Conservation (phyloP, 768 basidiomycete species). For the Naematelia aurantialba region DNA sequence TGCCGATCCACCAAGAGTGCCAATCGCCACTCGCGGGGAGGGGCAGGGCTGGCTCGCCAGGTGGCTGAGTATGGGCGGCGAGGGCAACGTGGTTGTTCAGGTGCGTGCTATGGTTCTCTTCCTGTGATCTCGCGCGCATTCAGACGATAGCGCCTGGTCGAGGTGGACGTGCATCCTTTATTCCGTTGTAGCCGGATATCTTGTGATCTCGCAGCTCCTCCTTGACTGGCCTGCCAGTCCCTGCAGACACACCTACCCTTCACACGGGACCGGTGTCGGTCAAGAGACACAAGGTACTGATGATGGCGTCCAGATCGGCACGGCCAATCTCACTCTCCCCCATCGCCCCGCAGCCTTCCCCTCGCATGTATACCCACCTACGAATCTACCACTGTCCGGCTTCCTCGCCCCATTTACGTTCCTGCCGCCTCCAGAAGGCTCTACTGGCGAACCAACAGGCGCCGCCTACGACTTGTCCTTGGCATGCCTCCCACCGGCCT, state of each 20-base stretch:
- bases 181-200: too few relatives aligned
- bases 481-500: constrained; percentile 28
- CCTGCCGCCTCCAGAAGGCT: constrained; percentile 7
- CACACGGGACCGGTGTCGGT: too few relatives aligned
- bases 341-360: constrained; percentile 49
- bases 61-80: constrained; percentile 39
- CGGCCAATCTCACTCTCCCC: constrained; percentile 36
- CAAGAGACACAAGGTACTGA: too few relatives aligned
- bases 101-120: constrained; percentile 21
- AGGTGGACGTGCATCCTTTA: too few relatives aligned
- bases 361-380: constrained; percentile 12
- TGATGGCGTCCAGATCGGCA: not conserved
- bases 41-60: constrained; percentile 18
- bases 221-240: too few relatives aligned
- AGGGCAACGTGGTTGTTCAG: constrained; percentile 30
- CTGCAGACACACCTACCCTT: too few relatives aligned
- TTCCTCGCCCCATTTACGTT: constrained; percentile 19
- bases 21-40: not conserved
- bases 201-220: too few relatives aligned
- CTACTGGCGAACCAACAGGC: not conserved
- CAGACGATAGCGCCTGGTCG: too few relatives aligned
- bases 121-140: too few relatives aligned
- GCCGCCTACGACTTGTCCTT: not conserved
- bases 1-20: not conserved
- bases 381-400: constrained; percentile 30